These are phyloP conservation scores for Moringa oleifera DNA, from an alignment of 345 rosid genomes.

Conservation along the genomic window DNA sequence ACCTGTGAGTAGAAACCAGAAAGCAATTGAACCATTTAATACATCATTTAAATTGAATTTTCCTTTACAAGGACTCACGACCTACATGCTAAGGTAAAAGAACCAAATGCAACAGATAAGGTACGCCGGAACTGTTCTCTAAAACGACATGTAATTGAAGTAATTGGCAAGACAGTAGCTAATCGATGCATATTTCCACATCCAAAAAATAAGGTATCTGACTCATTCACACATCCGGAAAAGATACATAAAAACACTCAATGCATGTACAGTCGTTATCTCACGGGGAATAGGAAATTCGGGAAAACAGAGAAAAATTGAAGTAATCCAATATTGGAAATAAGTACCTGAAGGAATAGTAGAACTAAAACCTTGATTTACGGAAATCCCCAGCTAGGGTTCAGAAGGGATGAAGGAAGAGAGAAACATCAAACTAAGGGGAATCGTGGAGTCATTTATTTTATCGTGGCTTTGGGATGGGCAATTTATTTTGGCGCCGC, in stretches of 20 bases:
- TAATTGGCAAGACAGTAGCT: no score
- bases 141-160: background rate
- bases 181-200: no score
- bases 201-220: no score
- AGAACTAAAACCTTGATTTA: background rate
- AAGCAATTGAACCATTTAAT: no score
- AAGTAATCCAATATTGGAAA: background rate
- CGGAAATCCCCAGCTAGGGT: background rate
- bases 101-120: background rate
- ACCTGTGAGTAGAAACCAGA: no score
- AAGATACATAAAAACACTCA: background rate
- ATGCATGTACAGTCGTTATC: background rate
- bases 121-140: no score
- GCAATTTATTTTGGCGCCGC: slow-evolving; percentile 15
- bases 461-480: background rate
- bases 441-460: background rate
- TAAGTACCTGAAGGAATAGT: background rate
- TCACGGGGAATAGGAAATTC: background rate
- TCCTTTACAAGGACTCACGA: no score
- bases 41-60: no score
- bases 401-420: background rate
- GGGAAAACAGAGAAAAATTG: background rate
- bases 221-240: no score
- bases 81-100: no score
- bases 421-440: no score